phyloP scores from a whole-genome alignment of 208 protist genomes.

The Porcisia deanei region DNA sequence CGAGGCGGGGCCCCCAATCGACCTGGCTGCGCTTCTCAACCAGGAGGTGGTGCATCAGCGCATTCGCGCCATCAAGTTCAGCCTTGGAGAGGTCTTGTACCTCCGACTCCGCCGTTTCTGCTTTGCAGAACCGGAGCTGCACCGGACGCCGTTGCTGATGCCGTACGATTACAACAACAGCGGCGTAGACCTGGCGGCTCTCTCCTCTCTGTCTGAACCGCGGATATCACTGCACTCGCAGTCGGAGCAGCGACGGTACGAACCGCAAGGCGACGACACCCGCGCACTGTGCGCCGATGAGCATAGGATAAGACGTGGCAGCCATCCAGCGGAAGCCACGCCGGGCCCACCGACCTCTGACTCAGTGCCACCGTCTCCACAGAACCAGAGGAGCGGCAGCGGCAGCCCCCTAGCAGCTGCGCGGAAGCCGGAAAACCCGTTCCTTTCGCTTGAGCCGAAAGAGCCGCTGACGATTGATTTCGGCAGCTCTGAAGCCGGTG shows the following conservation, averaged over 20 bases:
- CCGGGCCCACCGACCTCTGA: background rate
- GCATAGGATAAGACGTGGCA: no score
- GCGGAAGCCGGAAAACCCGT: conserved; percentile 1
- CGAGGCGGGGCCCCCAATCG: conserved; percentile 32
- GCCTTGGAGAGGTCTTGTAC: conserved; percentile 57
- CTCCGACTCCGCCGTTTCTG: conserved; percentile 53
- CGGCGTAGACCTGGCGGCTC: conserved; percentile 19
- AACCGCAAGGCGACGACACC: background rate
- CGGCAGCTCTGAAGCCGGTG: background rate
- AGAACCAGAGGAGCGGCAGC: conserved; percentile 12
- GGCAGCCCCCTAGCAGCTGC: background rate
- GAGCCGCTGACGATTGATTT: background rate
- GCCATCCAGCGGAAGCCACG: background rate
- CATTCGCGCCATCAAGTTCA: conserved; percentile 47
- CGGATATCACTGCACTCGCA: background rate
- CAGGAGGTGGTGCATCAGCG: conserved; percentile 47
- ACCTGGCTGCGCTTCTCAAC: conserved; percentile 60
- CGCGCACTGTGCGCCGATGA: background rate
- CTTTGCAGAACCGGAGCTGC: conserved; percentile 39
- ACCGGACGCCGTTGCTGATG: conserved; percentile 48
- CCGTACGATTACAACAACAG: conserved; percentile 67
- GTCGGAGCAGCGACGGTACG: no score
- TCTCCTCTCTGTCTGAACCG: background rate
- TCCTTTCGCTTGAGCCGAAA: conserved; percentile 25
- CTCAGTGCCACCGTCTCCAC: background rate